Evolutionary conservation across 148 eudicot genomes (phyloP).

Genomic region (Tetragonia tetragonoides): DNA sequence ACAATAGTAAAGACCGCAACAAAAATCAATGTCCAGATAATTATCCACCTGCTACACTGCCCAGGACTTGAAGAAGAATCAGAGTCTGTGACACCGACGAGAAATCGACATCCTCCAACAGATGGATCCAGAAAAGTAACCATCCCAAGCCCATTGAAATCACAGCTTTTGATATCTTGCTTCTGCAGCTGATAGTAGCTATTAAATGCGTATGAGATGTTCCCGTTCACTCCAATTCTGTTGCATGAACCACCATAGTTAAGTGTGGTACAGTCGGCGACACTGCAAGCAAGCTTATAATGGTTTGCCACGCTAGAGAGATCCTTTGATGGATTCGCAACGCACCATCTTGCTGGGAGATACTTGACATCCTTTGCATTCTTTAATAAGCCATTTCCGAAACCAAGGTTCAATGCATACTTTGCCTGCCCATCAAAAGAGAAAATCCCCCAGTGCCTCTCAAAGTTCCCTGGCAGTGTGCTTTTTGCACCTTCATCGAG

Average conservation of each 20-base stretch:
- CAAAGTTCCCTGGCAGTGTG: slow-evolving; percentile 73
- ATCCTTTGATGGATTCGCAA: slow-evolving; percentile 63
- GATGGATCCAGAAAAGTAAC: slow-evolving; percentile 81
- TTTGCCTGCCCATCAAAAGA: slow-evolving; percentile 88
- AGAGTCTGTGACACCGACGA: slow-evolving; percentile 52
- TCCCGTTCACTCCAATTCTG: slow-evolving; percentile 68
- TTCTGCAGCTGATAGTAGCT: slow-evolving; percentile 77
- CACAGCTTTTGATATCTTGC: slow-evolving; percentile 68
- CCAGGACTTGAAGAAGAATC: slow-evolving; percentile 36
- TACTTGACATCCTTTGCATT: slow-evolving; percentile 65
- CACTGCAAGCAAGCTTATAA: slow-evolving; percentile 61
- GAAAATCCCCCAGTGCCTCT: slow-evolving; percentile 89
- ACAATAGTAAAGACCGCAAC: not conserved
- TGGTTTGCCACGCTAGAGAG: slow-evolving; percentile 51
- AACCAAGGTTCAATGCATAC: slow-evolving; percentile 62
- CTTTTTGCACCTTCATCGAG: slow-evolving; percentile 81
- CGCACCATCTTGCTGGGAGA: slow-evolving; percentile 82
- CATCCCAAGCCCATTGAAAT: slow-evolving; percentile 81
- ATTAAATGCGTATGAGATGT: slow-evolving; percentile 81
- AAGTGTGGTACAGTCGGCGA: slow-evolving; percentile 74
- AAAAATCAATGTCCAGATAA: slow-evolving; percentile 15
- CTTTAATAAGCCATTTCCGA: slow-evolving; percentile 50
- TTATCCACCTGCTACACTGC: not conserved
- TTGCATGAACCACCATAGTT: slow-evolving; percentile 75
- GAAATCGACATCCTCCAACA: slow-evolving; percentile 67